Evolutionary conservation across 306 rosid genomes (phyloP).

Genomic region (Castanea mollissima): DNA sequence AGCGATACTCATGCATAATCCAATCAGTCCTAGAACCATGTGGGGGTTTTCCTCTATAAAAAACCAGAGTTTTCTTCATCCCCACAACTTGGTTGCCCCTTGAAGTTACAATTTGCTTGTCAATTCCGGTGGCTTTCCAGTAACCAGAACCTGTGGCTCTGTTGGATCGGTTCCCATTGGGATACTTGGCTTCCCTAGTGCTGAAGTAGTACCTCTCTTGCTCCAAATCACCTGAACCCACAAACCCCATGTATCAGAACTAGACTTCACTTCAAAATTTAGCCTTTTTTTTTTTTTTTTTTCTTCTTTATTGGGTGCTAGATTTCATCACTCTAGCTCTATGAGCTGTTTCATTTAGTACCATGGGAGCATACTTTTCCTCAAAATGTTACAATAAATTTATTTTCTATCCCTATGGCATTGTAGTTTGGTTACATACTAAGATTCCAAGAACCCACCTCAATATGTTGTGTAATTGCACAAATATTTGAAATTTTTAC

Average conservation of each 20-base stretch:
- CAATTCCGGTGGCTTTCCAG: constrained; percentile 97
- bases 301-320: not conserved
- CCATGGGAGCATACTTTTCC: not conserved
- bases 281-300: too few species aligned
- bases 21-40: constrained; percentile 89
- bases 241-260: not conserved
- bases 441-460: not conserved
- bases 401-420: not conserved
- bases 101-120: constrained; percentile 58
- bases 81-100: constrained; percentile 63
- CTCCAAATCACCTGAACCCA: constrained; percentile 60
- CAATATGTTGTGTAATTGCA: not conserved
- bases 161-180: constrained; percentile 90
- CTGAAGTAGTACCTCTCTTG: constrained; percentile 93
- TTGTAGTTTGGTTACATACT: not conserved
- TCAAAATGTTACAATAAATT: not conserved
- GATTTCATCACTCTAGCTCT: not conserved
- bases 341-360: not conserved
- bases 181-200: constrained; percentile 88
- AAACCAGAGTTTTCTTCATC: constrained; percentile 91
- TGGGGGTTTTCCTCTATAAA: constrained; percentile 88
- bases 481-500: too few species aligned
- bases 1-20: constrained; percentile 99
- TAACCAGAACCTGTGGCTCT: constrained; percentile 88
- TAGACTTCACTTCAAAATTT: not conserved